Evolutionary conservation across 495 filamentous ascomycete species (phyloP).

Genomic region (Aspergillus ellipticus): DNA sequence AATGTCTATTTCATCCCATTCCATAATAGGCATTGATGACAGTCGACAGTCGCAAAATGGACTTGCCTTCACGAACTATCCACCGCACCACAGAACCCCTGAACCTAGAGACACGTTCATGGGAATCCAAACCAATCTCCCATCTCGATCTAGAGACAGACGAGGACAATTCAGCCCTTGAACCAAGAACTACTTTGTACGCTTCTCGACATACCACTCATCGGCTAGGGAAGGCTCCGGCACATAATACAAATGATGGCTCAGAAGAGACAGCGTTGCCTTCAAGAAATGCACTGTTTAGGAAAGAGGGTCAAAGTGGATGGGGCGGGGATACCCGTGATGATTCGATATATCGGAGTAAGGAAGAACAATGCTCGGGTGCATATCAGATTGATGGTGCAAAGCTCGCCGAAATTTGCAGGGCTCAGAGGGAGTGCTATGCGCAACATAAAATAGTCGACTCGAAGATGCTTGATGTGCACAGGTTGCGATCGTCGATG

Average conservation of each 20-base stretch:
- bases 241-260: background rate
- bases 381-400: background rate
- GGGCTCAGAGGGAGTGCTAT: background rate
- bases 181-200: too few species aligned
- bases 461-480: constrained; percentile 3
- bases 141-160: too few species aligned
- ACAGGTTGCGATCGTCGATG: constrained; percentile 8
- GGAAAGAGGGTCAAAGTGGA: background rate
- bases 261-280: background rate
- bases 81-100: too few species aligned
- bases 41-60: too few species aligned
- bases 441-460: constrained; percentile 8
- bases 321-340: background rate
- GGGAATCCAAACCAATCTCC: too few species aligned
- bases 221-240: background rate
- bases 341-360: background rate
- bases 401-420: background rate
- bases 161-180: background rate
- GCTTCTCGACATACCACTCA: too few species aligned
- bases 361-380: background rate
- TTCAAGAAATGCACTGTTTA: background rate
- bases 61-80: too few species aligned
- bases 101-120: too few species aligned
- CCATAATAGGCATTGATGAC: too few species aligned
- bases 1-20: too few species aligned